phyloP scores from a whole-genome alignment of 352 stramenopile species.

The Pythium dissimile region DNA sequence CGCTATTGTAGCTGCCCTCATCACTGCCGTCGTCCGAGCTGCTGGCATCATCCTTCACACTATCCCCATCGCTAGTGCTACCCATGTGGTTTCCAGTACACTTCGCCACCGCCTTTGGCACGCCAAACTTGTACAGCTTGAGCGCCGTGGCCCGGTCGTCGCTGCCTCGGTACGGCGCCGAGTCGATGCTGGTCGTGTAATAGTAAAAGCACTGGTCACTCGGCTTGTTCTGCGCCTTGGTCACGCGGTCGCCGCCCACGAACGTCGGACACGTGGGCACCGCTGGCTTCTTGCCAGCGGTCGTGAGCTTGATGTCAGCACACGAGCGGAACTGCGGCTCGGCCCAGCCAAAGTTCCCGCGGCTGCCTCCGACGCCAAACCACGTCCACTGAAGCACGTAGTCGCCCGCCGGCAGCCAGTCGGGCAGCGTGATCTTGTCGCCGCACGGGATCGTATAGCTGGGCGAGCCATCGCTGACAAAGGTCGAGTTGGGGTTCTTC shows the following conservation, averaged over 20 bases:
- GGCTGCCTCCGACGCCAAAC: constrained; percentile 12
- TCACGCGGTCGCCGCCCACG: constrained; percentile 17
- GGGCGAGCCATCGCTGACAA: constrained; percentile 1
- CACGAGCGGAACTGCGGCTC: constrained; percentile 17
- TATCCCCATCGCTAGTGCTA: neutral
- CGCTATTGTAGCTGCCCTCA: no score
- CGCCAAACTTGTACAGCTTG: constrained; percentile 18
- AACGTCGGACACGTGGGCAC: constrained; percentile 15
- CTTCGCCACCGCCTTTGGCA: neutral
- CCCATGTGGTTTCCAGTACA: neutral
- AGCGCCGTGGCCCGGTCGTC: neutral
- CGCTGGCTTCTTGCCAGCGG: neutral
- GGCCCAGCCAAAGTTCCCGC: constrained; percentile 12
- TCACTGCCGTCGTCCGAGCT: neutral
- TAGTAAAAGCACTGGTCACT: constrained; percentile 22
- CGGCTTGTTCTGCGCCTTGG: constrained; percentile 7
- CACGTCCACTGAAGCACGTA: constrained; percentile 25
- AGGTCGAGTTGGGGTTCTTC: constrained; percentile 2
- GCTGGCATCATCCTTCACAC: neutral
- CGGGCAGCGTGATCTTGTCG: constrained; percentile 21
- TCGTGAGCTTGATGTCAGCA: constrained; percentile 19
- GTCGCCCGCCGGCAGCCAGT: constrained; percentile 15
- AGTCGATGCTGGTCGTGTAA: constrained; percentile 11
- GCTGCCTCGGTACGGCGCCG: neutral
- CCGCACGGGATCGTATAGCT: constrained; percentile 11